phyloP scores from a whole-genome alignment of 495 filamentous ascomycete genomes.

The Podospora pseudopauciseta region DNA sequence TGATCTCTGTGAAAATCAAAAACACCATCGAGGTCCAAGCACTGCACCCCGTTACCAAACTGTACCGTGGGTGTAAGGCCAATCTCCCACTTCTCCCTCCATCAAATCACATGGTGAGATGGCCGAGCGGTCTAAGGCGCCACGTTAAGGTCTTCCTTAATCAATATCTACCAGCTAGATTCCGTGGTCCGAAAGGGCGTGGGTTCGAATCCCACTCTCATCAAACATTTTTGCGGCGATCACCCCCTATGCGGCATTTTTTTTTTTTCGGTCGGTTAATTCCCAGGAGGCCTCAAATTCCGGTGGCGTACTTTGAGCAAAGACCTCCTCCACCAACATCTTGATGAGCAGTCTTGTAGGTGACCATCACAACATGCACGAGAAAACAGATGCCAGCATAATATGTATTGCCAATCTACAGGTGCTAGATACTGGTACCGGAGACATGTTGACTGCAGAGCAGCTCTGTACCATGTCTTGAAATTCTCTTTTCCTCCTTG shows the following conservation, averaged over 20 bases:
- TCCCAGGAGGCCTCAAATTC: background rate
- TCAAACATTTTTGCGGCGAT: slow-evolving; percentile 16
- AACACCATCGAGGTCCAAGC: too few relatives aligned
- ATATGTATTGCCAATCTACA: slow-evolving; percentile 7
- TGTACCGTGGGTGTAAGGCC: too few relatives aligned
- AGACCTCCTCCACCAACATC: too few relatives aligned
- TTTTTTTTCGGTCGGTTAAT: background rate
- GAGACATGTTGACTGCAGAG: background rate
- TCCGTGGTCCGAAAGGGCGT: slow-evolving; percentile 40
- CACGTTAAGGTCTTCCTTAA: background rate
- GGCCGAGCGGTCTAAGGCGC: background rate
- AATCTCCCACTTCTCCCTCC: background rate
- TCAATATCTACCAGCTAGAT: slow-evolving; percentile 2
- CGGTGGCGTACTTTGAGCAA: background rate
- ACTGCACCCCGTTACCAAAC: too few relatives aligned
- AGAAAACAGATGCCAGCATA: background rate
- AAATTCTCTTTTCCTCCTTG: background rate
- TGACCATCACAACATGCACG: background rate
- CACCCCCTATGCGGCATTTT: background rate
- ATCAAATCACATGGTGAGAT: background rate
- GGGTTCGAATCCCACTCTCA: slow-evolving; percentile 41
- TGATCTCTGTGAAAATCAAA: too few relatives aligned
- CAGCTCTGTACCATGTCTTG: background rate
- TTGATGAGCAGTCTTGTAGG: too few relatives aligned
- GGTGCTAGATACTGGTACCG: background rate